These are phyloP conservation scores for Aspergillus pseudoglaucus DNA, from an alignment of 2,329 filamentous ascomycete species.

Conservation along the genomic window DNA sequence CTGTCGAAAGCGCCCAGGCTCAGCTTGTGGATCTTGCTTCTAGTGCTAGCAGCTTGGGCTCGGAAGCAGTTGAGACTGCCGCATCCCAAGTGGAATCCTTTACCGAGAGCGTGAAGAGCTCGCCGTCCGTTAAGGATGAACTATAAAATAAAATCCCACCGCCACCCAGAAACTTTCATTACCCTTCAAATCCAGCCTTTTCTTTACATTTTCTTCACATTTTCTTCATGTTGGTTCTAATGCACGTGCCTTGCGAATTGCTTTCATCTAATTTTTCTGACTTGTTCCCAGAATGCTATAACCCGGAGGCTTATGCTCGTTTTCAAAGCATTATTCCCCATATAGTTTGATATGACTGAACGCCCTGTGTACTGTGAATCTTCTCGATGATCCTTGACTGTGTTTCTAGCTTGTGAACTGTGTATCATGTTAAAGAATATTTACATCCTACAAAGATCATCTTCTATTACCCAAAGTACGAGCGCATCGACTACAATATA, in stretches of 20 bases:
- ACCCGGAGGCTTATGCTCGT: conserved; percentile 9
- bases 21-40: conserved; percentile 27
- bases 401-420: not conserved
- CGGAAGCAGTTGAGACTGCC: conserved; percentile 30
- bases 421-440: not conserved
- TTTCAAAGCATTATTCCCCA: conserved; percentile 27
- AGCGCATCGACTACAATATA: too few relatives aligned
- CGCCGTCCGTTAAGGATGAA: conserved; percentile 15
- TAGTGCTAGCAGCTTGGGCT: conserved; percentile 26
- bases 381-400: not conserved
- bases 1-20: conserved; percentile 31
- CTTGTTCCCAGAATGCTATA: conserved; percentile 2
- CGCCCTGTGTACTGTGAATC: not conserved
- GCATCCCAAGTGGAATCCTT: conserved; percentile 15
- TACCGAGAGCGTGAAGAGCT: not conserved
- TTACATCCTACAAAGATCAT: too few relatives aligned
- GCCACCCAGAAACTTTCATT: not conserved
- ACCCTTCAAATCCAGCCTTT: too few relatives aligned
- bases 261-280: too few relatives aligned
- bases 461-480: too few relatives aligned
- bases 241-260: too few relatives aligned
- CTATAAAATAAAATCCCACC: conserved; percentile 12
- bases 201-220: conserved; percentile 2
- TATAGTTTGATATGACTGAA: conserved; percentile 26
- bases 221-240: too few relatives aligned